Conservation (phyloP, 805 yeast genomes). For the Candida germanica region DNA sequence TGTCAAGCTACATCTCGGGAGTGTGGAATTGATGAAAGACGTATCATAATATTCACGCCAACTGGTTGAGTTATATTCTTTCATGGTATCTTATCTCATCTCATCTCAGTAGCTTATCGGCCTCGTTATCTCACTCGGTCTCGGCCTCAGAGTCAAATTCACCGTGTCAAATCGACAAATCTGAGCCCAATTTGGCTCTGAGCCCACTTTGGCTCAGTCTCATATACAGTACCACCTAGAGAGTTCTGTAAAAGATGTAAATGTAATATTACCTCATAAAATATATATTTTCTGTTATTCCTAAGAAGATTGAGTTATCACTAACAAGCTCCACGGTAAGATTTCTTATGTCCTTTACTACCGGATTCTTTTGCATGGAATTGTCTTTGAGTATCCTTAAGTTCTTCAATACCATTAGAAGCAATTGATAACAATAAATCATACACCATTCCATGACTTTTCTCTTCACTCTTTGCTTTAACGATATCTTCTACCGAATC, state of each 20-base stretch:
- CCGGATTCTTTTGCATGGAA: constrained; percentile 20
- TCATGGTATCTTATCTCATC: no score
- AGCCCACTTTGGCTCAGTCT: no score
- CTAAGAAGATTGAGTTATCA: no score
- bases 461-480: constrained; percentile 15
- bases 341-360: constrained; percentile 24
- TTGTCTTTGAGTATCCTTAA: constrained; percentile 21
- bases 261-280: constrained; percentile 1
- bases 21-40: constrained; percentile 45
- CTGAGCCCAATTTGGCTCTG: no score
- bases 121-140: no score
- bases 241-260: no score
- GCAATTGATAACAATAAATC: constrained; percentile 53
- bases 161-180: no score
- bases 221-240: no score
- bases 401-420: constrained; percentile 49
- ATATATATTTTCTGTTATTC: no score
- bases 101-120: no score
- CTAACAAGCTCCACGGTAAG: constrained; percentile 38
- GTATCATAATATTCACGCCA: constrained; percentile 1
- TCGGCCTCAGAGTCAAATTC: no score
- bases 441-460: constrained; percentile 38
- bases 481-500: constrained; percentile 34
- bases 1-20: constrained; percentile 63
- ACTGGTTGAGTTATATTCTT: no score